phyloP scores from a whole-genome alignment of 352 stramenopile genomes.

The Aphanomyces invadans region DNA sequence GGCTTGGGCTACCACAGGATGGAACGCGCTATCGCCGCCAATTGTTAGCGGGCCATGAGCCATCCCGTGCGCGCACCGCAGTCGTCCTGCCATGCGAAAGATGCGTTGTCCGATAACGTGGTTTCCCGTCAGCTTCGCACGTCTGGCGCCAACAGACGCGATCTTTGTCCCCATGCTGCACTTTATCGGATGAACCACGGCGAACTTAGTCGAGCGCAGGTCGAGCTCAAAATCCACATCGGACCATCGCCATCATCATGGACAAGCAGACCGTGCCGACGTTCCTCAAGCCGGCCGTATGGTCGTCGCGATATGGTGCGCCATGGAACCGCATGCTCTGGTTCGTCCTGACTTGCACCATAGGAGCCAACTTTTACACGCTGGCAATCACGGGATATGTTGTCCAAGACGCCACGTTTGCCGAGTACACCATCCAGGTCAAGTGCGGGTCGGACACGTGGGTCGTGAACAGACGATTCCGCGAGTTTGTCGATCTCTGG shows the following conservation, averaged over 20 bases:
- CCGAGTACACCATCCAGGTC: constrained; percentile 11
- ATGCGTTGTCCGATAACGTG: no score
- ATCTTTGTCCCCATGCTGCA: no score
- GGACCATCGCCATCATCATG: not conserved
- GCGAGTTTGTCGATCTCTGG: constrained; percentile 15
- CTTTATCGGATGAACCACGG: no score
- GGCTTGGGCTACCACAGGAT: no score
- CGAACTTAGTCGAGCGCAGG: no score
- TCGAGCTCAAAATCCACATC: no score
- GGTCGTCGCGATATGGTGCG: constrained; percentile 14
- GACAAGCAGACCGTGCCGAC: not conserved
- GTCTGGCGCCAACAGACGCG: no score
- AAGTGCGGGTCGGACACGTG: constrained; percentile 2
- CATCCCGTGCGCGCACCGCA: no score
- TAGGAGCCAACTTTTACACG: constrained; percentile 19
- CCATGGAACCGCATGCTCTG: not conserved
- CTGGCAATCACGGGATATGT: not conserved
- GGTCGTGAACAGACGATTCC: constrained; percentile 5
- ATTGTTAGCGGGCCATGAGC: no score
- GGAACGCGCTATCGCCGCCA: no score
- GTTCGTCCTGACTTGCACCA: not conserved
- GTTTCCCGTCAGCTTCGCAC: no score
- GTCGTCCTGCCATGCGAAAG: no score
- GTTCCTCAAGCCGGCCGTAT: constrained; percentile 12
- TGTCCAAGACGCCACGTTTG: constrained; percentile 16